These are phyloP conservation scores for Emydomyces testavorans DNA, from an alignment of 2,329 filamentous ascomycete genomes.

Conservation along the genomic window DNA sequence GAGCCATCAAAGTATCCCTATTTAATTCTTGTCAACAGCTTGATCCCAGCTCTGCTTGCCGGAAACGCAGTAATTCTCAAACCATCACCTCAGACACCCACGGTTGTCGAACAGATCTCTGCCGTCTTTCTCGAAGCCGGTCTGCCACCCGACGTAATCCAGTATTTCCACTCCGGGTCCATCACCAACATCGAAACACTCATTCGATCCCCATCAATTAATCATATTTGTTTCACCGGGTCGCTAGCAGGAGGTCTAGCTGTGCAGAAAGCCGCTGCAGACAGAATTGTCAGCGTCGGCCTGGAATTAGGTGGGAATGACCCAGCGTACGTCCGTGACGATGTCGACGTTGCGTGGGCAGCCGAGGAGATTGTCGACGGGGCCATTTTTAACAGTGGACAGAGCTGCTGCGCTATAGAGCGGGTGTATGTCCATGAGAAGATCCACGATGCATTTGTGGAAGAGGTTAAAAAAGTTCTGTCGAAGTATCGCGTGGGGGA, in stretches of 20 bases:
- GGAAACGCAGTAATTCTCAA: slow-evolving; percentile 91
- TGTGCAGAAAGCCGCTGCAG: slow-evolving; percentile 72
- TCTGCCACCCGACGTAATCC: slow-evolving; percentile 69
- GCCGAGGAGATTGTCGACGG: slow-evolving; percentile 92
- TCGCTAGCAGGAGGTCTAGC: slow-evolving; percentile 79
- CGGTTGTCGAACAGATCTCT: slow-evolving; percentile 72
- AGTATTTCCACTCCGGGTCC: slow-evolving; percentile 84
- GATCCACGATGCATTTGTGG: slow-evolving; percentile 72
- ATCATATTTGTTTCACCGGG: slow-evolving; percentile 83
- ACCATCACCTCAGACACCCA: slow-evolving; percentile 89
- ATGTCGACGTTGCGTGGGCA: slow-evolving; percentile 82
- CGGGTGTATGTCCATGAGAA: slow-evolving; percentile 79
- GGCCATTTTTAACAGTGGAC: slow-evolving; percentile 95
- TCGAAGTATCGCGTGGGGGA: slow-evolving; percentile 78
- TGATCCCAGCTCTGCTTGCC: slow-evolving; percentile 80
- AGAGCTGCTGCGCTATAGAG: slow-evolving; percentile 91
- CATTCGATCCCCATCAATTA: slow-evolving; percentile 63
- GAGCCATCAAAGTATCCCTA: slow-evolving; percentile 66
- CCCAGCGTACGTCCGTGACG: slow-evolving; percentile 73
- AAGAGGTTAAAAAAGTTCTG: slow-evolving; percentile 67
- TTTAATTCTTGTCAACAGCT: slow-evolving; percentile 80
- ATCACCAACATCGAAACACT: slow-evolving; percentile 64
- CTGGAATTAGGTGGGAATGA: slow-evolving; percentile 93
- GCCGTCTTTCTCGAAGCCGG: slow-evolving; percentile 69
- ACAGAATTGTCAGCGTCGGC: slow-evolving; percentile 73